Conservation (phyloP, 352 stramenopile species). For the Phytopythium boreale region DNA sequence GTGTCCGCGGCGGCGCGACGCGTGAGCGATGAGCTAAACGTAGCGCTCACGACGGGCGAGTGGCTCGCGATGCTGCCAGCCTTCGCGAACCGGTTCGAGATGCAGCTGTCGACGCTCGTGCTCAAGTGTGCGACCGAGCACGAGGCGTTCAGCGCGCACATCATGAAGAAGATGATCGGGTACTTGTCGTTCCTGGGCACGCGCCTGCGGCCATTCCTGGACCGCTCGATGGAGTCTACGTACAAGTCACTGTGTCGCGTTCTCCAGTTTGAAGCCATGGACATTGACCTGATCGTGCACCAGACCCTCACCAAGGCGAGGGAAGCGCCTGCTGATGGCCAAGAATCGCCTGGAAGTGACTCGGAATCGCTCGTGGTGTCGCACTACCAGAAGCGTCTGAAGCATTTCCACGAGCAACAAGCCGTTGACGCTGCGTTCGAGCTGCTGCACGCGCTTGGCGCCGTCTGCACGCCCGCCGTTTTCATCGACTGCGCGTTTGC, state of each 20-base stretch:
- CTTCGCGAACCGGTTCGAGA: constrained; percentile 64
- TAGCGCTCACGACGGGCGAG: constrained; percentile 32
- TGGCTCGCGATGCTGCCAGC: constrained; percentile 57
- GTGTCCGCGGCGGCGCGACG: constrained; percentile 17
- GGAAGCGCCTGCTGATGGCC: not conserved
- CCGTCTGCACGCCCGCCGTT: constrained; percentile 41
- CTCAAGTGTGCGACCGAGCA: constrained; percentile 60
- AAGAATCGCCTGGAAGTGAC: not conserved
- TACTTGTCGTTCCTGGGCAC: constrained; percentile 56
- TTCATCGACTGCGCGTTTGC: constrained; percentile 69
- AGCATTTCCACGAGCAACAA: constrained; percentile 69
- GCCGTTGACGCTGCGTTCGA: constrained; percentile 39
- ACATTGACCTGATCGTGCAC: constrained; percentile 73
- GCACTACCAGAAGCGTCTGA: constrained; percentile 80
- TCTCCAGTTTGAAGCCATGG: constrained; percentile 58
- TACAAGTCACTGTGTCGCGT: constrained; percentile 46
- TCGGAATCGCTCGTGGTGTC: constrained; percentile 35
- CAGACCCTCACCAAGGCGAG: constrained; percentile 18
- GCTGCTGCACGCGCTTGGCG: constrained; percentile 50
- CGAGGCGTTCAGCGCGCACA: constrained; percentile 48
- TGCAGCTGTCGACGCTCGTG: constrained; percentile 65
- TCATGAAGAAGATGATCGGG: constrained; percentile 65
- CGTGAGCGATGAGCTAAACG: constrained; percentile 20
- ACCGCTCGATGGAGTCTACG: constrained; percentile 46
- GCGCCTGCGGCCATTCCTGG: constrained; percentile 39